Evolutionary conservation across 495 filamentous ascomycete species (phyloP), one percentile per base, ranked within the genome.

Genomic region (Aspergillus incahuasiensis): DNA sequence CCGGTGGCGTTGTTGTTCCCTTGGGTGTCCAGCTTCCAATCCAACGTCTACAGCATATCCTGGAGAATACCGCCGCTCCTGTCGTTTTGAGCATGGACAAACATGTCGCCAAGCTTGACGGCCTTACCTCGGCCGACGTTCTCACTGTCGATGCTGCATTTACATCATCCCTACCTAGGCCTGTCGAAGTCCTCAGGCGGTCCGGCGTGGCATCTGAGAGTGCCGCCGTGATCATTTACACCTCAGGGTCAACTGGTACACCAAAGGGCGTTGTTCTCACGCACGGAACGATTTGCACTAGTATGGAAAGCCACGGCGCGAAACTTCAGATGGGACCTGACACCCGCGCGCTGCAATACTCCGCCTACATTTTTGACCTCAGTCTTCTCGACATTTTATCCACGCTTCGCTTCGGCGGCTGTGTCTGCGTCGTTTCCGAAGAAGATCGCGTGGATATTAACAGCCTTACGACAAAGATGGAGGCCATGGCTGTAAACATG

Each of bases 11-110:
- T 0, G 73, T 76, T 59, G 69, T 82, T 5, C 69, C 68, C 1
- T 58, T 84, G 4, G 78, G 82, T 55, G 66, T 72, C 5, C 60
- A 63, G 0, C 63, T 77, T 20, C 80, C 82, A 0, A 61, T 69
- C 49, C 69, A 71, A 7, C 70, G 80, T 15, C 64, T 81, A 32
- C 62, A 68, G 13, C 69, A 64, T 16, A 79, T 83, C 45, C 67
- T 82, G 12, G 60, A 77, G 20, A 44, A 59, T 3, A 59, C 45
- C 22, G 41, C 13, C 1, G 45, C 57, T n/a, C 46, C 50, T 11
- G 39, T 59, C 9, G 40, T 59, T 21, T 20, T 59, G 25, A 48
- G 46, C 7, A 40, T 34, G 38, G 34, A 38, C 0, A 47, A 28
- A 8, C 45, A 59, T 45, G 24, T 15, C 20, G 30, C 44, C 0